Evolutionary conservation across 108 stramenopile genomes (phyloP), one percentile per base, ranked within the genome.

Genomic region (Discostella stelligeroides): DNA sequence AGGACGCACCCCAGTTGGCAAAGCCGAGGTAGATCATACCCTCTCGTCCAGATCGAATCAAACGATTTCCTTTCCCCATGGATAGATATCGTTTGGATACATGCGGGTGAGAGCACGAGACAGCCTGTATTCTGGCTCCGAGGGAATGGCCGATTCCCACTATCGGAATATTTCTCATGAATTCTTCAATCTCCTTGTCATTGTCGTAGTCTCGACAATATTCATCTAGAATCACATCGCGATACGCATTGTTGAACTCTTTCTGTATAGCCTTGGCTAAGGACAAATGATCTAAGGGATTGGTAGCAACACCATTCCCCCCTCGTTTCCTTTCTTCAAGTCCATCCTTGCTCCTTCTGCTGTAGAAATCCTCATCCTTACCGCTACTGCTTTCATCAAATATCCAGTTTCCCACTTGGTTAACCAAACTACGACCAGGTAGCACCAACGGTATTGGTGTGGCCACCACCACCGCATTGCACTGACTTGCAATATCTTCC

Each of bases 121-220:
- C 85, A 7, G 85, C 79, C 55, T 91, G 70, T 60, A 94, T 63
- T 5, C 93, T 62, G 21, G 87, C 77, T 43, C 93, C 93, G 11
- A 94, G 64, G 28, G 87, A 88, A 61, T 94, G 93, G 9, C 93
- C 93, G 2, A 91, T 40, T 15, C 88, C 93, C 51, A 89, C 84
- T 1, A 91, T 59, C 13, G 88, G 86, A 39, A 90, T 63, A 37
- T 70, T 48, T 21, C 25, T 67, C 63, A 79, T 72, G 48, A 79
- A 79, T 2, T 67, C 66, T 39, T 79, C 77, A 7, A 85, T 45
- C 43, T 67, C 75, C 14, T 77, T 68, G 47, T 76, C 73, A 46
- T 56, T 51, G n/a, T 18, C 46, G 41, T 42, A 49, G 48, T 76
- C 70, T 34, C 20, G 29, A 34, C 82, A 86, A 72, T 88, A 94